A percentile compares a stretch with the other conserved stretches of the same genome.
Evolutionary conservation across 108 stramenopile species (phyloP).

Genomic region (Nannochloropsis salina): DNA sequence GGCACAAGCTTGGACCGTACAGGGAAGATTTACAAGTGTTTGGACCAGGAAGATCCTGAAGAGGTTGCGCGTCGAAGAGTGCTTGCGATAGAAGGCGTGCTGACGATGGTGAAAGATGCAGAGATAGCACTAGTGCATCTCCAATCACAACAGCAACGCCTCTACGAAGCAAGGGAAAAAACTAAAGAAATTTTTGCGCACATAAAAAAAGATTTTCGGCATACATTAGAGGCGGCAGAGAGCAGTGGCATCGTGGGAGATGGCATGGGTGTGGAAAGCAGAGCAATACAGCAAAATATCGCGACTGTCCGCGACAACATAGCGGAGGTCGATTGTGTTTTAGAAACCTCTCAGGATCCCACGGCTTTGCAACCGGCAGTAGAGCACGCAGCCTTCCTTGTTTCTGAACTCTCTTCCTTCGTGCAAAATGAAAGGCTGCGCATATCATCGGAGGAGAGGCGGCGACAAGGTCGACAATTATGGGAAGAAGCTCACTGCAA

Average conservation of each 20-base stretch:
- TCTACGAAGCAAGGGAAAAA: neutral
- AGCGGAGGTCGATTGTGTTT: neutral
- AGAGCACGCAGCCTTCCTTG: constrained; percentile 3
- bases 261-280: neutral
- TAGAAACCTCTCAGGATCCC: neutral
- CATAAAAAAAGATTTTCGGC: neutral
- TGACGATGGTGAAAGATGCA: neutral
- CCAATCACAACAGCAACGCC: neutral
- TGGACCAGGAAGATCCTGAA: neutral
- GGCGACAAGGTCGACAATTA: neutral
- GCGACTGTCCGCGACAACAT: neutral
- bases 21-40: neutral
- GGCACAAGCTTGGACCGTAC: neutral
- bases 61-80: neutral
- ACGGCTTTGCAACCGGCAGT: neutral
- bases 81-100: neutral
- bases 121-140: neutral
- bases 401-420: neutral
- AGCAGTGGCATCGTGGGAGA: neutral
- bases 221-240: neutral
- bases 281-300: neutral
- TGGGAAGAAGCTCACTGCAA: neutral
- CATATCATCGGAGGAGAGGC: neutral
- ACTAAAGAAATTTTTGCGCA: neutral
- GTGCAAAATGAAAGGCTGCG: neutral